Evolutionary conservation across 768 basidiomycete genomes (phyloP).

Genomic region (Dictyophora rubrovolvata): DNA sequence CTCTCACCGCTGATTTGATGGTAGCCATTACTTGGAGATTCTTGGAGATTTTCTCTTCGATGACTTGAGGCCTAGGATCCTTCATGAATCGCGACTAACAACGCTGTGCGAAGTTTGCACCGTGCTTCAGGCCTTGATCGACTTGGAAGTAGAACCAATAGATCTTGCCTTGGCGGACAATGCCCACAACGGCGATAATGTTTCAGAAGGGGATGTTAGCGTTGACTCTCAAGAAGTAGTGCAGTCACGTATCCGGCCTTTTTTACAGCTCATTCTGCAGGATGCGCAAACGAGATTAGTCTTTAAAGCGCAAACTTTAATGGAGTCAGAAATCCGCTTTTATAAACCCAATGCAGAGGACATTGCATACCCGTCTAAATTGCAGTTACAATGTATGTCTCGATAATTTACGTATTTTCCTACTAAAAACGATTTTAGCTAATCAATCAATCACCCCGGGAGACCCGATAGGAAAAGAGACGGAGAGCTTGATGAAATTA

Average conservation of each 20-base stretch:
- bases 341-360: conserved; percentile 72
- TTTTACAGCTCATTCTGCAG: conserved; percentile 85
- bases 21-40: conserved; percentile 78
- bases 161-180: conserved; percentile 13
- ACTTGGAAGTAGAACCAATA: conserved; percentile 56
- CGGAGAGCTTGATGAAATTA: conserved; percentile 57
- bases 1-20: neutral
- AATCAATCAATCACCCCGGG: neutral
- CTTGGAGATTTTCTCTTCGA: conserved; percentile 94
- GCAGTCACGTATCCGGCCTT: conserved; percentile 65
- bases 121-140: conserved; percentile 92
- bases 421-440: neutral
- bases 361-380: conserved; percentile 76
- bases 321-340: conserved; percentile 81
- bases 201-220: conserved; percentile 22
- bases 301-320: conserved; percentile 89
- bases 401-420: neutral
- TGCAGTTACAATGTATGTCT: conserved; percentile 46
- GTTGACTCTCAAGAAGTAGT: conserved; percentile 29
- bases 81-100: conserved; percentile 83
- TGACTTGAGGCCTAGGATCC: conserved; percentile 87
- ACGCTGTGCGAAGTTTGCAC: conserved; percentile 93
- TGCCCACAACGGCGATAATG: conserved; percentile 22
- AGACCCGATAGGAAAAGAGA: conserved; percentile 31
- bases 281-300: conserved; percentile 94